Conservation (phyloP, 495 filamentous ascomycete genomes). For the Penicillium odoratum region DNA sequence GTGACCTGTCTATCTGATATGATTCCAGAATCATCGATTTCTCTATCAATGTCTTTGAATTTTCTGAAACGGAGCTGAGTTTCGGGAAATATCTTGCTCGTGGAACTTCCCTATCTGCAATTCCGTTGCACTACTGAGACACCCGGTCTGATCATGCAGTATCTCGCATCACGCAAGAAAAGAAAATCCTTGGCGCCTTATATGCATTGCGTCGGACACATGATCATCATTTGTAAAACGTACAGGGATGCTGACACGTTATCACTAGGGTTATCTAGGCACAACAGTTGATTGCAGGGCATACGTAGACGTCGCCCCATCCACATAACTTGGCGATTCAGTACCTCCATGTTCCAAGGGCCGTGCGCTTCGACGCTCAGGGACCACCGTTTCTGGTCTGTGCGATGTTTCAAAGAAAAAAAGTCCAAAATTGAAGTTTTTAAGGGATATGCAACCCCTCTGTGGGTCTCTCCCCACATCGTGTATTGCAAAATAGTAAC, state of each 20-base stretch:
- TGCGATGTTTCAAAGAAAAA: constrained; percentile 8
- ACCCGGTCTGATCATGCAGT: constrained; percentile 10
- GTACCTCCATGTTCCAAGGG: background rate
- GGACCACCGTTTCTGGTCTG: constrained; percentile 14
- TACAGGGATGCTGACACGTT: constrained; percentile 22
- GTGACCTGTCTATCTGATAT: background rate
- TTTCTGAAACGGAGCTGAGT: background rate
- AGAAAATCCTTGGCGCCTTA: constrained; percentile 2
- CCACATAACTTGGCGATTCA: background rate
- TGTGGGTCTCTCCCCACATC: background rate
- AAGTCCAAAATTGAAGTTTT: background rate
- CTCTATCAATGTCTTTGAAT: background rate
- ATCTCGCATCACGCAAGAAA: constrained; percentile 17
- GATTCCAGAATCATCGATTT: background rate
- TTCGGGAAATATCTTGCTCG: background rate
- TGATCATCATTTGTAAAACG: constrained; percentile 11
- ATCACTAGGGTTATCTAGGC: constrained; percentile 8
- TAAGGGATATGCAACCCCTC: constrained; percentile 3
- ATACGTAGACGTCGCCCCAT: constrained; percentile 1
- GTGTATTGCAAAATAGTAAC: background rate
- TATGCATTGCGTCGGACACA: constrained; percentile 14
- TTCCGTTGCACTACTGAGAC: background rate
- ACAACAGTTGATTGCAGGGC: constrained; percentile 7
- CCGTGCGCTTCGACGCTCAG: constrained; percentile 20
- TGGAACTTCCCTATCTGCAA: constrained; percentile 3